Conservation (phyloP, 2,329 filamentous ascomycete genomes). For the Aureobasidium lini region DNA sequence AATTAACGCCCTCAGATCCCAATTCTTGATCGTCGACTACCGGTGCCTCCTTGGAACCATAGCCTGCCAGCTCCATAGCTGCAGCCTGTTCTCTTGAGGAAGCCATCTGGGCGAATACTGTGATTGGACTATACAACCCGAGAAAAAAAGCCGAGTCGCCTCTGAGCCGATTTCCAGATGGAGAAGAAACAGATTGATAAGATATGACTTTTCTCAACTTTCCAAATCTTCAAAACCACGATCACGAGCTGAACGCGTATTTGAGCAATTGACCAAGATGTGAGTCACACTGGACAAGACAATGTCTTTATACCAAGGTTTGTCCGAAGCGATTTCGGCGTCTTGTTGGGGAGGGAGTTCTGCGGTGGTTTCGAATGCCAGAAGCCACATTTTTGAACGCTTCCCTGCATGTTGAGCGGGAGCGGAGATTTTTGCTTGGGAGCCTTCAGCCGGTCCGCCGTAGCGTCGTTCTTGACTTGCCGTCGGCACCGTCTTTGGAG, state of each 20-base stretch:
- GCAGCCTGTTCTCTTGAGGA: background rate
- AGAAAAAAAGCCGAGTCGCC: background rate
- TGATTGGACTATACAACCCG: background rate
- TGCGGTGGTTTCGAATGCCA: background rate
- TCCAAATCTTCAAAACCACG: background rate
- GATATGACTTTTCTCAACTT: background rate
- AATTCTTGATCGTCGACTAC: constrained; percentile 12
- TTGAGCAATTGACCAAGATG: background rate
- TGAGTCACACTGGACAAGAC: background rate
- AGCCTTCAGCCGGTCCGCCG: background rate
- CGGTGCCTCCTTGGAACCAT: background rate
- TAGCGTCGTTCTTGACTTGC: constrained; percentile 2
- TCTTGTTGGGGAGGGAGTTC: background rate
- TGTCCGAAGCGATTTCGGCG: constrained; percentile 1
- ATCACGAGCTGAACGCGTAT: background rate
- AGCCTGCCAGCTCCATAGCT: constrained; percentile 2
- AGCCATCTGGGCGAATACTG: background rate
- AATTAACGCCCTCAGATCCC: constrained; percentile 1
- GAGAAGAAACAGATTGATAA: constrained; percentile 6
- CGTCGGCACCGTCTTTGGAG: background rate
- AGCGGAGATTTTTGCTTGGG: constrained; percentile 4
- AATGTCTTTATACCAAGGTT: background rate
- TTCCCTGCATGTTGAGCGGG: constrained; percentile 4
- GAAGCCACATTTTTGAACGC: background rate
- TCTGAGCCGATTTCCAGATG: background rate